Evolutionary conservation across 306 rosid genomes (phyloP).

Genomic region (Dryas alaskensis): DNA sequence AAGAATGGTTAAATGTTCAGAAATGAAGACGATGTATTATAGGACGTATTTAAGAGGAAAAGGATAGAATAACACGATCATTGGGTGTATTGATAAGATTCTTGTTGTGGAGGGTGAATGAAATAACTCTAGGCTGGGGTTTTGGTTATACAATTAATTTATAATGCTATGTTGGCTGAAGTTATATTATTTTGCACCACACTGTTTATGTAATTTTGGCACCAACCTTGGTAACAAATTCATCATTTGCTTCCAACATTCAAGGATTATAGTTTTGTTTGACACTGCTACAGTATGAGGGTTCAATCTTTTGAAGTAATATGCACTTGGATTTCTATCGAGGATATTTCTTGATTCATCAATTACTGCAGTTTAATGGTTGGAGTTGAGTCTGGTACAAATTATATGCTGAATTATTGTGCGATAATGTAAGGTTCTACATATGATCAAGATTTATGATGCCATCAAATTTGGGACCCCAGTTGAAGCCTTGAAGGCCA

Average conservation of each 20-base stretch:
- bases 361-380: background rate
- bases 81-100: conserved; percentile 18
- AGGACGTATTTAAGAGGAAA: conserved; percentile 29
- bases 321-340: background rate
- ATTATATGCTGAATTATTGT: background rate
- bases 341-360: background rate
- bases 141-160: conserved; percentile 26
- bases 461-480: background rate
- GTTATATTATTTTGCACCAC: conserved; percentile 31
- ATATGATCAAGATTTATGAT: background rate
- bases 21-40: conserved; percentile 18
- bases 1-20: conserved; percentile 17
- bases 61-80: conserved; percentile 6
- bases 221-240: conserved; percentile 10
- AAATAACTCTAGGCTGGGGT: conserved; percentile 22
- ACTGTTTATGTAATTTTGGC: conserved; percentile 31
- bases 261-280: conserved; percentile 15
- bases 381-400: background rate
- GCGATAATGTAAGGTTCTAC: background rate
- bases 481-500: background rate
- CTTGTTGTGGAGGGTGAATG: conserved; percentile 26
- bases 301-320: background rate
- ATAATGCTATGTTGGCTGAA: conserved; percentile 19
- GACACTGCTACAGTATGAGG: background rate
- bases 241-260: background rate